A percentile compares a stretch with the other conserved stretches of the same genome.
Conservation (phyloP, 441 rosid species). For the Adansonia madagascariensis region DNA sequence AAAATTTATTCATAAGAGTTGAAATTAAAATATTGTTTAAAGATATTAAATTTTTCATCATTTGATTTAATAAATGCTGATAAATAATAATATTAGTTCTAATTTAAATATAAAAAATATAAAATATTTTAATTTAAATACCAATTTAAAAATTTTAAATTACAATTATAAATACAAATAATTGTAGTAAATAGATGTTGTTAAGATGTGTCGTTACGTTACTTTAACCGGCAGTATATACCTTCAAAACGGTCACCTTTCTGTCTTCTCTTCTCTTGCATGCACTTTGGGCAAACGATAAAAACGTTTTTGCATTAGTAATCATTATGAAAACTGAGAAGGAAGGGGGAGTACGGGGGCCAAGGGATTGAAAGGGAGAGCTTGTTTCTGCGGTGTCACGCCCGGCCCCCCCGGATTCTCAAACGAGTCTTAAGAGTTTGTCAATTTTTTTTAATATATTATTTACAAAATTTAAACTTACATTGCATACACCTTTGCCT, state of each 20-base stretch:
- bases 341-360: not conserved
- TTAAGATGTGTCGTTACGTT: not conserved
- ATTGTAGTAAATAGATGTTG: too few relatives aligned
- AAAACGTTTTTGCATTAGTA: slow-evolving; percentile 10
- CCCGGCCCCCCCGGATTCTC: slow-evolving; percentile 6
- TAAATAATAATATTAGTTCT: too few relatives aligned
- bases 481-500: not conserved
- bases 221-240: not conserved
- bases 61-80: too few relatives aligned
- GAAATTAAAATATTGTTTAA: too few relatives aligned
- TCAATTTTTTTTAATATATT: not conserved
- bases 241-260: slow-evolving; percentile 6
- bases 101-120: too few relatives aligned
- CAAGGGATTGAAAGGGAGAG: slow-evolving; percentile 1
- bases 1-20: too few relatives aligned
- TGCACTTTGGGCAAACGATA: slow-evolving; percentile 15
- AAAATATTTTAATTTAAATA: too few relatives aligned
- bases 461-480: not conserved
- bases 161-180: too few relatives aligned
- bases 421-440: not conserved
- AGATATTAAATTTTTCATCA: too few relatives aligned
- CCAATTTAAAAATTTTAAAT: too few relatives aligned
- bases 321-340: not conserved
- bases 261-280: slow-evolving; percentile 1
- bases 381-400: slow-evolving; percentile 3